A percentile compares a stretch with the other conserved stretches of the same genome.
Evolutionary conservation across 2,329 filamentous ascomycete species (phyloP).

Genomic region (Fusarium clavum): DNA sequence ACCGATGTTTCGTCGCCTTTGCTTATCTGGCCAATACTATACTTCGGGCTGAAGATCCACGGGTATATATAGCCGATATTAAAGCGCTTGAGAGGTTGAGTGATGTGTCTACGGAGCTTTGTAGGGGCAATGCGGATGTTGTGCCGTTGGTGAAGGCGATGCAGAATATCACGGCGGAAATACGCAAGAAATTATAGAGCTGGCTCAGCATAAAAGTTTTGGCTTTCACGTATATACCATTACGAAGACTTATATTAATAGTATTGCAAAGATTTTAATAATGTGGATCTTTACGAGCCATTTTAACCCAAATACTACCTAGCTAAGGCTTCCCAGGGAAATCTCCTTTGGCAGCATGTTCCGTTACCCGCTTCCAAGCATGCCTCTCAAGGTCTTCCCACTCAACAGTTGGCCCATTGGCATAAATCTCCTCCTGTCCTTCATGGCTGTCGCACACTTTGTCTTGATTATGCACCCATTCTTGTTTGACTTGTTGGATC

Average conservation of each 20-base stretch:
- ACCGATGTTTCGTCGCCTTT: conserved; percentile 46
- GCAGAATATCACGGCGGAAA: conserved; percentile 43
- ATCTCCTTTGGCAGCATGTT: conserved; percentile 3
- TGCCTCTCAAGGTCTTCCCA: conserved; percentile 20
- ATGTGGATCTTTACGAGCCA: neutral
- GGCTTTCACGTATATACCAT: no score
- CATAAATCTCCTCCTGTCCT: neutral
- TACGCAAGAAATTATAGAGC: conserved; percentile 27
- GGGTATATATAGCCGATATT: conserved; percentile 33
- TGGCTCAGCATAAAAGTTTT: neutral
- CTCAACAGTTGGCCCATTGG: neutral
- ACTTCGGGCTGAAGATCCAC: conserved; percentile 33
- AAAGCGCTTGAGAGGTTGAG: conserved; percentile 36
- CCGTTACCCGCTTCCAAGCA: conserved; percentile 24
- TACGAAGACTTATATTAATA: neutral
- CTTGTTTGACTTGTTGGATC: conserved; percentile 25
- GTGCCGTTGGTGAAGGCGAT: conserved; percentile 45
- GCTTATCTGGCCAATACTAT: conserved; percentile 45
- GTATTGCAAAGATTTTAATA: neutral
- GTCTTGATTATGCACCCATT: conserved; percentile 28
- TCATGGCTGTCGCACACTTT: conserved; percentile 9
- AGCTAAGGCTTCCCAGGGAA: neutral
- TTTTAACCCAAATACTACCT: no score
- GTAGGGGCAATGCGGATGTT: conserved; percentile 44
- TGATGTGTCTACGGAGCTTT: conserved; percentile 29